Evolutionary conservation across 495 filamentous ascomycete genomes (phyloP), one percentile per base, ranked within the genome.

Genomic region (Lophiostoma macrostomum): DNA sequence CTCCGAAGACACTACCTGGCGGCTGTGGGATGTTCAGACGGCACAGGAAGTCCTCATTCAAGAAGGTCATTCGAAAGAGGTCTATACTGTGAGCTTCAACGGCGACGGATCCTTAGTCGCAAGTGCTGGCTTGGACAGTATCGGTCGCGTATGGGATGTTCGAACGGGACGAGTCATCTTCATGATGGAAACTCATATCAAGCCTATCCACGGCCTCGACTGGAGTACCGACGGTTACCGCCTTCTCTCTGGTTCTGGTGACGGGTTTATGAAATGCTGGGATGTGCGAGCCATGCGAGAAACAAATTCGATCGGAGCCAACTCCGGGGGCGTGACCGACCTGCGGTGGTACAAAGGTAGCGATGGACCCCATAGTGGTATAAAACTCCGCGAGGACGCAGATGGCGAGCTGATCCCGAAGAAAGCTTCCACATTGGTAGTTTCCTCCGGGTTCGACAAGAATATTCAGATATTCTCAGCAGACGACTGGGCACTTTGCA

Each of bases 231-330:
- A 99, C 63, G 90, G 90, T 1, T 84, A 95, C 65, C 82, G 93
- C 6, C 82, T 96, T 13, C 74, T 96, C 5, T 87, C 88, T 5
- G 90, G 90, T 1, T 90, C 87, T n/a, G 90, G 82, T 1, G 93
- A 99, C 64, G 93, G 91, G 4, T 95, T 91, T 80, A 84, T 93
- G 48, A 97, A 96, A 67, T 95, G 91, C 72, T 99, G 93, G 93
- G 93, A 99, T 67, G 74, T 97, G 38, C 82, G 93, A 2, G 89
- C 90, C 65, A 90, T 96, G 38, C 80, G 84, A 58, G 83, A 84
- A 52, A 82, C 79, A 0, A 91, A 87, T 8, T 85, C 84, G 0
- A 86, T 99, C 41, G 93, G 91, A 10, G 94, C 93, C 1, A 91
- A 99, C 70, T 86, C 83, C 47, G 90, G 88, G 43, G 83, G 91